Conservation (phyloP, 192 early-diverging fungal species). For the Coemansia sp. region DNA sequence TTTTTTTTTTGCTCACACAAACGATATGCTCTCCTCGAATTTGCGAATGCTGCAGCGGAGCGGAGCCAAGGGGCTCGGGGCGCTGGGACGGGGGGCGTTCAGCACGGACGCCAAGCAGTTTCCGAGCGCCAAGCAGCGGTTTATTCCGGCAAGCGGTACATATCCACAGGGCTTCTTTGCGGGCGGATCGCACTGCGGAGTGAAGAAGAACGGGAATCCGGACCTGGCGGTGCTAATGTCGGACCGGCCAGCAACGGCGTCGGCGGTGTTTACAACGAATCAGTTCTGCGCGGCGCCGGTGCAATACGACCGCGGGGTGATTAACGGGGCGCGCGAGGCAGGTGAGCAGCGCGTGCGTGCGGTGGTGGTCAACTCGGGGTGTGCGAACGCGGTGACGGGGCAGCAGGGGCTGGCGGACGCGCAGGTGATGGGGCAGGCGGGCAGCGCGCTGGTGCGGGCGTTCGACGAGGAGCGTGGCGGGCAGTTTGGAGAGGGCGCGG, state of each 20-base stretch:
- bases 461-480: constrained; percentile 2
- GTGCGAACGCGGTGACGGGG: constrained; percentile 97
- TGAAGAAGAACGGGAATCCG: constrained; percentile 77
- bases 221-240: constrained; percentile 85
- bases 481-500: neutral
- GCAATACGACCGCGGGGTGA: constrained; percentile 61
- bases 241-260: constrained; percentile 65
- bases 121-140: constrained; percentile 55
- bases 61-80: neutral
- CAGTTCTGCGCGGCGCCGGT: constrained; percentile 91
- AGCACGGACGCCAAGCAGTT: constrained; percentile 41
- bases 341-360: constrained; percentile 47
- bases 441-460: constrained; percentile 55
- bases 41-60: constrained; percentile 14
- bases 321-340: constrained; percentile 53
- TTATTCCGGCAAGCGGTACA: constrained; percentile 70
- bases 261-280: constrained; percentile 93
- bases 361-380: constrained; percentile 84
- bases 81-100: constrained; percentile 11
- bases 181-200: constrained; percentile 68
- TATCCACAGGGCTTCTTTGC: constrained; percentile 87
- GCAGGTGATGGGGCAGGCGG: constrained; percentile 58
- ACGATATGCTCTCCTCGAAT: constrained; percentile 18
- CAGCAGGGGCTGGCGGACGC: constrained; percentile 79
- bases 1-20: neutral